phyloP scores from a whole-genome alignment of 257 asterid species.

The Gentiana macrophylla region DNA sequence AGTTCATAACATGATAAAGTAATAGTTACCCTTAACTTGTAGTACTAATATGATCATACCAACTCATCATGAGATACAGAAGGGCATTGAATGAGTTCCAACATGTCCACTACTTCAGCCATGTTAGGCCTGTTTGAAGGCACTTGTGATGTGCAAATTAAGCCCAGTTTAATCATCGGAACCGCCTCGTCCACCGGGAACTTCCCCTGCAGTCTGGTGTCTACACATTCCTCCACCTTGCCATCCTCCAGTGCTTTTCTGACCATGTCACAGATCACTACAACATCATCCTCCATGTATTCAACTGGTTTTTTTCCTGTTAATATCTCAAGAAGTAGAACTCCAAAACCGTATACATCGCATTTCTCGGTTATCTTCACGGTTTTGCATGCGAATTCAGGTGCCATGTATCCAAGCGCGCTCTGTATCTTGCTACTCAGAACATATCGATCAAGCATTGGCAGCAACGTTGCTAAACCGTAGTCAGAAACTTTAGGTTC shows the following conservation, averaged over 20 bases:
- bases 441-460: slow-evolving; percentile 66
- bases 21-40: no score
- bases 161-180: slow-evolving; percentile 73
- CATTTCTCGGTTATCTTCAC: slow-evolving; percentile 87
- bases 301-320: slow-evolving; percentile 85
- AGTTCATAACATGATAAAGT: no score
- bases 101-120: slow-evolving; percentile 74
- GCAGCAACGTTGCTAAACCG: slow-evolving; percentile 67
- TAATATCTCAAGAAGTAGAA: slow-evolving; percentile 56
- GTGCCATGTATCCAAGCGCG: slow-evolving; percentile 93
- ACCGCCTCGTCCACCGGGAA: slow-evolving; percentile 74
- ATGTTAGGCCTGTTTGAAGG: slow-evolving; percentile 87
- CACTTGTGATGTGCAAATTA: slow-evolving; percentile 83
- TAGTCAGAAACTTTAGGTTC: slow-evolving; percentile 77
- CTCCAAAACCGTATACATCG: slow-evolving; percentile 83
- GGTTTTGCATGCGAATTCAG: slow-evolving; percentile 77
- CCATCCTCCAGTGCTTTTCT: slow-evolving; percentile 82
- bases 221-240: slow-evolving; percentile 63
- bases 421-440: slow-evolving; percentile 89
- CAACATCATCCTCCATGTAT: slow-evolving; percentile 91
- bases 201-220: slow-evolving; percentile 54
- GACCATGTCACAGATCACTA: slow-evolving; percentile 82
- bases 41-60: slow-evolving; percentile 18
- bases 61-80: slow-evolving; percentile 53
- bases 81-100: slow-evolving; percentile 76